Conservation (phyloP, 1,284 basidiomycete species). For the Trichosporon faecale region DNA sequence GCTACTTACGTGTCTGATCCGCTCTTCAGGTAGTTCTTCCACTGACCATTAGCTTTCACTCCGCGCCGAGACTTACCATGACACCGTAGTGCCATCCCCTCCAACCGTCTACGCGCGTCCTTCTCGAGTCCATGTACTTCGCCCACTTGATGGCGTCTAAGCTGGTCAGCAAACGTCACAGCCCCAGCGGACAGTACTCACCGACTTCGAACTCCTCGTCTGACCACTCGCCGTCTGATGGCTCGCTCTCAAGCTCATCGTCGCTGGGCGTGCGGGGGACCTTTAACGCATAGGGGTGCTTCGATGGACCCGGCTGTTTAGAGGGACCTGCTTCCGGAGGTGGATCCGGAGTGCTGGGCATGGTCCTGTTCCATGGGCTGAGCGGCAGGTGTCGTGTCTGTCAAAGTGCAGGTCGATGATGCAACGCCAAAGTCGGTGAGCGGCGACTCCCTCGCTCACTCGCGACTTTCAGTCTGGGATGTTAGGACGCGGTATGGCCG, state of each 20-base stretch:
- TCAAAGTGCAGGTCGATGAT: not conserved
- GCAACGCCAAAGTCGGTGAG: not conserved
- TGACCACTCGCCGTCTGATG: not conserved
- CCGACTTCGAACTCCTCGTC: conserved; percentile 30
- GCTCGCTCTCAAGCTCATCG: conserved; percentile 15
- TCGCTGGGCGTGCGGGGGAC: not conserved
- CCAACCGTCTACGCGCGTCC: conserved; percentile 22
- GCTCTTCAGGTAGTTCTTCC: conserved; percentile 38
- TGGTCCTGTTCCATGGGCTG: not conserved
- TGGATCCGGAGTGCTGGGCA: not conserved
- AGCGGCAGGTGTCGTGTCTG: not conserved
- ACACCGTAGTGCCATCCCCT: conserved; percentile 39
- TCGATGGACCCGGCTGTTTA: not conserved
- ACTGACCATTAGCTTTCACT: conserved; percentile 17
- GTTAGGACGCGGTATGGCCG: not conserved
- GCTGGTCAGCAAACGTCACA: not conserved
- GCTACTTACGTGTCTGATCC: conserved; percentile 32
- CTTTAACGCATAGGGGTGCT: not conserved
- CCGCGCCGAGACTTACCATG: conserved; percentile 27
- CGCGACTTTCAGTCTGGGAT: not conserved
- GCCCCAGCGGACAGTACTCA: conserved; percentile 18
- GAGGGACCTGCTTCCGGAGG: conserved; percentile 3
- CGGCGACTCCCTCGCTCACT: not conserved
- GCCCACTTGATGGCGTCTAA: conserved; percentile 39
- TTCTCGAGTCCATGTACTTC: conserved; percentile 26